These are phyloP conservation scores for Tetraselmis chui DNA, from an alignment of 139 green algal genomes.

Conservation along the genomic window DNA sequence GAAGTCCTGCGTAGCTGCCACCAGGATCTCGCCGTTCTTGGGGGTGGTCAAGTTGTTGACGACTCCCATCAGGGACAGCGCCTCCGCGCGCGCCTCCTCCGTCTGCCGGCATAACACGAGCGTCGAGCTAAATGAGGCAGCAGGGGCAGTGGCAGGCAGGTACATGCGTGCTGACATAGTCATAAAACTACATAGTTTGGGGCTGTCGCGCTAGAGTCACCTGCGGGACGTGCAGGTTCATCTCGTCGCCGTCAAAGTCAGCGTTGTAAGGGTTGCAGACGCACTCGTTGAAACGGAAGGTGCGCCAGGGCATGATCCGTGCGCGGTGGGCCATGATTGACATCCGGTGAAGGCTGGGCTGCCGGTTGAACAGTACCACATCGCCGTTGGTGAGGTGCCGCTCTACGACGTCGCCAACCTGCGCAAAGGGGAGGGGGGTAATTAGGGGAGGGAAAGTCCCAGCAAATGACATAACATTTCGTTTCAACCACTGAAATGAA, in stretches of 20 bases:
- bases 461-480: background rate
- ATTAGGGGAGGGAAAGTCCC: background rate
- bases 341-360: constrained; percentile 91
- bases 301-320: constrained; percentile 80
- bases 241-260: constrained; percentile 99
- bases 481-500: no score
- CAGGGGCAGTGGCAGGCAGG: no score
- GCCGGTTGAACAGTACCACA: constrained; percentile 97
- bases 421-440: background rate
- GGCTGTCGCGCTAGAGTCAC: no score
- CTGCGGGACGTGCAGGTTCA: constrained; percentile 97
- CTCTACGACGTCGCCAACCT: constrained; percentile 86
- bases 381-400: constrained; percentile 90
- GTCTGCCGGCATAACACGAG: constrained; percentile 63
- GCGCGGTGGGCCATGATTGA: constrained; percentile 96
- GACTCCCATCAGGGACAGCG: constrained; percentile 84
- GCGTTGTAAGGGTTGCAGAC: constrained; percentile 97
- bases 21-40: constrained; percentile 95
- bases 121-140: no score
- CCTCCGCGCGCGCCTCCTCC: constrained; percentile 92
- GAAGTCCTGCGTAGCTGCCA: constrained; percentile 95
- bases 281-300: constrained; percentile 98
- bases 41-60: constrained; percentile 89
- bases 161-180: no score
- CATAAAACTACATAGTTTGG: no score